Base-by-base conservation (phyloP, 1,284 basidiomycete species). In the Malassezia cuniculi region DNA sequence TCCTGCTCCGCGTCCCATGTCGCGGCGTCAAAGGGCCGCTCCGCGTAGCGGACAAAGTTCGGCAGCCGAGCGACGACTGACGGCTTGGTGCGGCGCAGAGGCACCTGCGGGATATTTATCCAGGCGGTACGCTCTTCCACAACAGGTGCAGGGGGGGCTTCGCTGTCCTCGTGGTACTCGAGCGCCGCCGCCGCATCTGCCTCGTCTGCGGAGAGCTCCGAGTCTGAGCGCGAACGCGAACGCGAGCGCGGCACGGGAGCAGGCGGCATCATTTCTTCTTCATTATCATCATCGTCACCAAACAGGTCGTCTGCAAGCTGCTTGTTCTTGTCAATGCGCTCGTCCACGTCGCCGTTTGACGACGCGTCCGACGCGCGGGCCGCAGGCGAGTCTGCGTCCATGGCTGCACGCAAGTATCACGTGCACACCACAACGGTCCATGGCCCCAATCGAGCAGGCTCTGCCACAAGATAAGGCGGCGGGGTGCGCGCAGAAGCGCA, bases 121-220 rank as follows among this genome's bases (percentile, higher is more conserved):
- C 54, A 50, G 10, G 60, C 60, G 1, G 55, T 66, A 75, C 77
- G 67, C 80, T 80, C 52, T 77, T 76, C 33, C 76, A 78, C 25
- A 68, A 73, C 47, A 36, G 74, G 70, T 8, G 69, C 66, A 7
- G 71, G 68, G 27, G 78, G 76, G 14, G 48, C 46, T 4, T 52
- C 53, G 16, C 53, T 55, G 22, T 59, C 57, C 22, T 59, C 45
- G 11, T 32, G 46, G 43, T 59, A 59, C 31, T 56, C 56, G 36
- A 59, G 52, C 43, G 55, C 42, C 12, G 17, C 28, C 19, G 52
- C 44, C n/a, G 46, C 47, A 10, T 52, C 50, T 30, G 51, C 50
- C 9, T 31, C 31, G 14, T 30, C 28, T n/a, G 18, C 45, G 39
- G 12, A 38, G 37, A 1, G 41, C 38, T 6, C 41, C 49, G 22